Evolutionary conservation across 2,329 filamentous ascomycete genomes (phyloP).

Genomic region (Tolypocladium album): DNA sequence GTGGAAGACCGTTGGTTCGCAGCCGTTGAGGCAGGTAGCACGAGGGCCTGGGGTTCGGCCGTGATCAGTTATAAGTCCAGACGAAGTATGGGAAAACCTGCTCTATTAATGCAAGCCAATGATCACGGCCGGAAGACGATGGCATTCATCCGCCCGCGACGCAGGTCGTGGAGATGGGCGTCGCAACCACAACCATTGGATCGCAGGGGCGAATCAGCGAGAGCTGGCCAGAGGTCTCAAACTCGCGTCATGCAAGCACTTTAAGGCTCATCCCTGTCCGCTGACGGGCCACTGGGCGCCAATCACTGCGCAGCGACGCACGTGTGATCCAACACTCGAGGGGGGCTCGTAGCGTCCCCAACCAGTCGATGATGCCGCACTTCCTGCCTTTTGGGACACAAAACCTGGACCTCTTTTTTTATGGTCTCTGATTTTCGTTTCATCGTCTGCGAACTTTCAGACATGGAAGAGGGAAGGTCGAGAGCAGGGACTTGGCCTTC

Average conservation of each 20-base stretch:
- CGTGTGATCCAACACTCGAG: neutral
- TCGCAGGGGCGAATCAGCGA: neutral
- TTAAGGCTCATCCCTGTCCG: neutral
- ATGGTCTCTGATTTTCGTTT: neutral
- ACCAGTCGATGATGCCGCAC: neutral
- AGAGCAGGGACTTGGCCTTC: neutral
- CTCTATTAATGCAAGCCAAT: neutral
- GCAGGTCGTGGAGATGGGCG: neutral
- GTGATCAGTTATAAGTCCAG: neutral
- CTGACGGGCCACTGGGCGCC: neutral
- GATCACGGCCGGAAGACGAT: neutral
- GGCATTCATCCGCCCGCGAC: neutral
- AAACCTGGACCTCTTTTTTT: neutral
- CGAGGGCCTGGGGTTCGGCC: neutral
- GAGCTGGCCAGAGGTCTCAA: neutral
- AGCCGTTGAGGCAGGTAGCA: neutral
- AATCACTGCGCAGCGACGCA: neutral
- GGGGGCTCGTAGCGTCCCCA: neutral
- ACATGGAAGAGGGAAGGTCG: neutral
- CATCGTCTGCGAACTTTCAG: neutral
- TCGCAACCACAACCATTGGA: neutral
- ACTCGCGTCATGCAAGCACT: conserved; percentile 1
- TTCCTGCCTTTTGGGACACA: neutral
- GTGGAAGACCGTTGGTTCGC: neutral
- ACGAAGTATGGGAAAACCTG: neutral